Evolutionary conservation across 208 protist species (phyloP).

Genomic region (Leishmania guyanensis): DNA sequence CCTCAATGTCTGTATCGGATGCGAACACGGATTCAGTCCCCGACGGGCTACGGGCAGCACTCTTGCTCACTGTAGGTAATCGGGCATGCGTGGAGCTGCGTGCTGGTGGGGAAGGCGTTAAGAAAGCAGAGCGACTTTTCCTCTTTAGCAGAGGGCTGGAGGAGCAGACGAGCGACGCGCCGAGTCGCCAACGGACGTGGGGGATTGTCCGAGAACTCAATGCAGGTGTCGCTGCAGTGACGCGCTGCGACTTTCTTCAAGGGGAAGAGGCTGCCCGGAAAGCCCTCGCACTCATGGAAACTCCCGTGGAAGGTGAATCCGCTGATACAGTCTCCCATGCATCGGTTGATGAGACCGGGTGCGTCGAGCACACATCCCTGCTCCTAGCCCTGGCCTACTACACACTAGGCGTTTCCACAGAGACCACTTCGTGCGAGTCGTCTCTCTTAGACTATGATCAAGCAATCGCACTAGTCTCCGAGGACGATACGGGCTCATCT

Average conservation of each 20-base stretch:
- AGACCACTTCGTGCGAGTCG: conserved; percentile 21
- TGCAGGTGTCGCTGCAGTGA: conserved; percentile 22
- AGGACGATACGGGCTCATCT: background rate
- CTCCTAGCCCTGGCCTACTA: conserved; percentile 21
- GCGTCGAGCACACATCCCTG: conserved; percentile 1
- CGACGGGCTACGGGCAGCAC: conserved; percentile 32
- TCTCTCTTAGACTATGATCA: conserved; percentile 22
- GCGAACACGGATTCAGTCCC: conserved; percentile 19
- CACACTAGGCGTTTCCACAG: conserved; percentile 18
- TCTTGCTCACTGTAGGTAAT: conserved; percentile 63
- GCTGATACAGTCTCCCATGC: background rate
- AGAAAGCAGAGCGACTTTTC: conserved; percentile 10
- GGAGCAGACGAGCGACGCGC: conserved; percentile 4
- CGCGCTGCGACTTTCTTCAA: conserved; percentile 27
- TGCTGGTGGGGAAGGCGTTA: conserved; percentile 7
- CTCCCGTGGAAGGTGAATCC: background rate
- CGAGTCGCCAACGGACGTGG: conserved; percentile 16
- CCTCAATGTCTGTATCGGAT: background rate
- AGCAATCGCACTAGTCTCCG: conserved; percentile 8
- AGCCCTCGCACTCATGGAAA: conserved; percentile 10
- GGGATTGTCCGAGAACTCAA: conserved; percentile 14
- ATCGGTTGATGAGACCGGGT: background rate
- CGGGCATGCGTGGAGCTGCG: conserved; percentile 52
- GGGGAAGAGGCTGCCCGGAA: conserved; percentile 17
- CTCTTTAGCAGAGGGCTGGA: conserved; percentile 11